Conservation (phyloP, 1,284 basidiomycete genomes). For the Ustilago trichophora region DNA sequence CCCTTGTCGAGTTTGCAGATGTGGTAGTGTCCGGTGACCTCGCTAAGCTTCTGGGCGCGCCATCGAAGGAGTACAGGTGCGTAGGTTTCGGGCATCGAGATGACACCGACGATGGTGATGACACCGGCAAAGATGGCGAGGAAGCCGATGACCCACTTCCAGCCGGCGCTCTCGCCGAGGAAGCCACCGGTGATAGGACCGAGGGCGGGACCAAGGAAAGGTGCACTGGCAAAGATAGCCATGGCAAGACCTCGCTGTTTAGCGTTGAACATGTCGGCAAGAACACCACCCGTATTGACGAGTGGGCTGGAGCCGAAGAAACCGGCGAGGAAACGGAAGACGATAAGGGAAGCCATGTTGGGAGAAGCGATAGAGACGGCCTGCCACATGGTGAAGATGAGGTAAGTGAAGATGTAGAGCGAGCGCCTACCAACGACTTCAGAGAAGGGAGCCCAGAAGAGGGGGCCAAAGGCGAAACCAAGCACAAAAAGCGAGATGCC, state of each 20-base stretch:
- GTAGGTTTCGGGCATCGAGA: constrained; percentile 79
- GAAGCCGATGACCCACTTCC: constrained; percentile 81
- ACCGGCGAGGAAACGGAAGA: constrained; percentile 77
- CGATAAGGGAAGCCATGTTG: constrained; percentile 74
- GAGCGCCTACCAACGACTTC: constrained; percentile 73
- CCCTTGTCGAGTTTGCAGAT: constrained; percentile 59
- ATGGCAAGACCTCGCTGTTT: constrained; percentile 76
- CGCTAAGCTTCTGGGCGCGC: constrained; percentile 49
- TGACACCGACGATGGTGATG: constrained; percentile 71
- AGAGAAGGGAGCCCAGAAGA: constrained; percentile 74
- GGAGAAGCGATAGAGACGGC: constrained; percentile 74
- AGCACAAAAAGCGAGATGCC: constrained; percentile 76
- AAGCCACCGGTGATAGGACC: constrained; percentile 66
- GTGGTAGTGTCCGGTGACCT: constrained; percentile 59
- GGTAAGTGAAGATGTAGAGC: constrained; percentile 74
- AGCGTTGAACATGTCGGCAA: constrained; percentile 76
- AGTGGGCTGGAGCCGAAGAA: constrained; percentile 71
- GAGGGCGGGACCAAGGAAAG: constrained; percentile 76
- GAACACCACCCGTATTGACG: constrained; percentile 70
- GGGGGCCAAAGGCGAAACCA: constrained; percentile 69
- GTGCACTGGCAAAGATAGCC: constrained; percentile 77
- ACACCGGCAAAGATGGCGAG: constrained; percentile 73
- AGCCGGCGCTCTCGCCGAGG: constrained; percentile 70
- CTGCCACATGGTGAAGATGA: constrained; percentile 74
- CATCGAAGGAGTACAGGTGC: constrained; percentile 58